phyloP scores from a whole-genome alignment of 805 yeast genomes.

The Wickerhamiella nectarea region DNA sequence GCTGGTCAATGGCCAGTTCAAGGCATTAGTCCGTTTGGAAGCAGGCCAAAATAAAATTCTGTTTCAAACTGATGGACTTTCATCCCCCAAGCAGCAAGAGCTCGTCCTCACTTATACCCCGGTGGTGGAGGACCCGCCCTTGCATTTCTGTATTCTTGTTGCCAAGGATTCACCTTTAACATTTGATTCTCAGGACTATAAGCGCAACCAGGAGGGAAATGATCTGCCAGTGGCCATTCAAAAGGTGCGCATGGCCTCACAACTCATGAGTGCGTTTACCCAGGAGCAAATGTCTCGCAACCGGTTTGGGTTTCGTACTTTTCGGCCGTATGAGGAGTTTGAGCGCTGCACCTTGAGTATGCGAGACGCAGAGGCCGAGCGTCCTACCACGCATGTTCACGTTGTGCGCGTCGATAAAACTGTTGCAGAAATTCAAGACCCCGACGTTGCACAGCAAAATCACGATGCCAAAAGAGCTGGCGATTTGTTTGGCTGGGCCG shows the following conservation, averaged over 20 bases:
- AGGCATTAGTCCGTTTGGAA: slow-evolving; percentile 55
- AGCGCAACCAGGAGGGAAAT: slow-evolving; percentile 39
- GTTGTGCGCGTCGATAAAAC: slow-evolving; percentile 54
- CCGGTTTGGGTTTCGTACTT: slow-evolving; percentile 67
- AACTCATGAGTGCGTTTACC: slow-evolving; percentile 84
- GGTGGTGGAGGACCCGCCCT: slow-evolving; percentile 49
- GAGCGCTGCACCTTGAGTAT: slow-evolving; percentile 38
- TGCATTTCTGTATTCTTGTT: slow-evolving; percentile 65
- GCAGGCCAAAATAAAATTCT: slow-evolving; percentile 51
- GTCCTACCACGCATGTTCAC: slow-evolving; percentile 66
- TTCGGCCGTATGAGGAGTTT: slow-evolving; percentile 59
- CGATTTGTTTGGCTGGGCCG: slow-evolving; percentile 62
- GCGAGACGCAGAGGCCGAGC: slow-evolving; percentile 30
- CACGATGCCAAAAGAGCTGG: slow-evolving; percentile 57
- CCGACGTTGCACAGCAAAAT: slow-evolving; percentile 80
- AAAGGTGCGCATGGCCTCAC: slow-evolving; percentile 67
- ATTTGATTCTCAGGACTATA: slow-evolving; percentile 52
- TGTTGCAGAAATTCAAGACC: slow-evolving; percentile 57
- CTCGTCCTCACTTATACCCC: slow-evolving; percentile 41
- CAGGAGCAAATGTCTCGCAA: slow-evolving; percentile 73
- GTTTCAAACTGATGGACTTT: slow-evolving; percentile 28
- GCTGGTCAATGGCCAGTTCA: slow-evolving; percentile 56
- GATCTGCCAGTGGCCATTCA: slow-evolving; percentile 54
- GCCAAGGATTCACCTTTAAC: slow-evolving; percentile 60
- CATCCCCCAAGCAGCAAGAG: background rate